Percentiles rank a stretch among this genome's conserved stretches.
phyloP scores from a whole-genome alignment of 768 basidiomycete species.

The Pleurotus ostreatus region DNA sequence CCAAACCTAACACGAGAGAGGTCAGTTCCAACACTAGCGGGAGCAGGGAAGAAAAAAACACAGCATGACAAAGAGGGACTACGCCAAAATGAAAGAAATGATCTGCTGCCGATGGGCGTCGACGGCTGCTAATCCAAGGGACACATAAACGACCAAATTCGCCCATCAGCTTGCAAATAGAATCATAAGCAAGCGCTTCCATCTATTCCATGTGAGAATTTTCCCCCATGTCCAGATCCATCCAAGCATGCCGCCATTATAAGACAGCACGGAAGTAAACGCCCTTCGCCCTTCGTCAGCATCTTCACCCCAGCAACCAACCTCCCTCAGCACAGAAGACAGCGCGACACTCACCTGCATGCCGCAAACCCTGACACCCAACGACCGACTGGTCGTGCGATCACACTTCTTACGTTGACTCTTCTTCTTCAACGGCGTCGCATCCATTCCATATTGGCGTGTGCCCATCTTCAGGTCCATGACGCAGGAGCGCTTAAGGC shows the following conservation, averaged over 20 bases:
- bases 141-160: not conserved
- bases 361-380: conserved; percentile 94
- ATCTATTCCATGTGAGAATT: conserved; percentile 4
- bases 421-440: conserved; percentile 88
- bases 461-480: conserved; percentile 99
- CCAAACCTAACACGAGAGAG: conserved; percentile 68
- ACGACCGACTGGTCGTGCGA: conserved; percentile 83
- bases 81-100: not conserved
- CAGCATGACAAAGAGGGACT: conserved; percentile 2
- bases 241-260: conserved; percentile 1
- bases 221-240: conserved; percentile 3
- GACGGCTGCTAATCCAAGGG: not conserved
- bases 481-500: conserved; percentile 88
- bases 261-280: not conserved
- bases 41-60: conserved; percentile 9
- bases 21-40: conserved; percentile 3
- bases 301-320: not conserved
- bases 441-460: conserved; percentile 96
- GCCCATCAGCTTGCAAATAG: not conserved
- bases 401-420: conserved; percentile 99
- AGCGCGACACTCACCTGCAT: conserved; percentile 81
- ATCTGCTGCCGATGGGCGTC: not conserved
- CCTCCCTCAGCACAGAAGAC: not conserved
- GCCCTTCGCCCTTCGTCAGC: not conserved
- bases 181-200: conserved; percentile 7